These are phyloP conservation scores for Stenocarpella maydis DNA, from an alignment of 2,329 filamentous ascomycete genomes.

Conservation along the genomic window DNA sequence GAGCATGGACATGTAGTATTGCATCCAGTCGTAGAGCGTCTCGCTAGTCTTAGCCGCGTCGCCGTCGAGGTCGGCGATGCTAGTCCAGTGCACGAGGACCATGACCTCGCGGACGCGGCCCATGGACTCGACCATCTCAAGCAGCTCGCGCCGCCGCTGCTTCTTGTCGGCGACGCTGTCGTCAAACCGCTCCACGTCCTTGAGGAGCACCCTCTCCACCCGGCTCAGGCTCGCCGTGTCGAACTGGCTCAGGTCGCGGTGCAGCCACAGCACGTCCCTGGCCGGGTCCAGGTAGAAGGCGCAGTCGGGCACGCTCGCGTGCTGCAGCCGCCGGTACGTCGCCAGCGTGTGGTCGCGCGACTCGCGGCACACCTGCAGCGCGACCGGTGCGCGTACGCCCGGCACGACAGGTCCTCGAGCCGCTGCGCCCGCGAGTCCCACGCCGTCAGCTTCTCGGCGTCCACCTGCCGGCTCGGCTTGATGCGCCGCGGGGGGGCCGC, in stretches of 20 bases:
- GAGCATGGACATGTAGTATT: constrained; percentile 35
- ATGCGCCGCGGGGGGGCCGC: constrained; percentile 12
- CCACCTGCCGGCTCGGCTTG: constrained; percentile 35
- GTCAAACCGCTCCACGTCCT: constrained; percentile 35
- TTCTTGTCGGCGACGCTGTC: constrained; percentile 35
- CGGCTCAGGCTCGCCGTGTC: constrained; percentile 16
- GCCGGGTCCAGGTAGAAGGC: constrained; percentile 34
- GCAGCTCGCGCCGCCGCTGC: constrained; percentile 35
- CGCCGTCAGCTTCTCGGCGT: constrained; percentile 29
- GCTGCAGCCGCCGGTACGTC: constrained; percentile 34
- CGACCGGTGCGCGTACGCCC: constrained; percentile 22
- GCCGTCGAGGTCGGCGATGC: constrained; percentile 34
- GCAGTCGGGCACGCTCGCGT: constrained; percentile 25
- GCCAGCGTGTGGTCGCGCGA: constrained; percentile 31
- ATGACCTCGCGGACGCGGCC: constrained; percentile 35
- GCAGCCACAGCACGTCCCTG: constrained; percentile 35
- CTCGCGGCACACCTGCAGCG: constrained; percentile 35
- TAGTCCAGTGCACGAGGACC: constrained; percentile 36
- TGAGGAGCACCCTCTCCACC: constrained; percentile 33
- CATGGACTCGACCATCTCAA: constrained; percentile 36
- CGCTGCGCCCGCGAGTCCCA: constrained; percentile 27
- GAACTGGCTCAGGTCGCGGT: constrained; percentile 36
- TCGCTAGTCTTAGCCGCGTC: constrained; percentile 20
- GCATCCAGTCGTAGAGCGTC: constrained; percentile 36
- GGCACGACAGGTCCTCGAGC: constrained; percentile 30